Evolutionary conservation across 148 eudicot genomes (phyloP).

Genomic region (Rhododendron mucronatum): DNA sequence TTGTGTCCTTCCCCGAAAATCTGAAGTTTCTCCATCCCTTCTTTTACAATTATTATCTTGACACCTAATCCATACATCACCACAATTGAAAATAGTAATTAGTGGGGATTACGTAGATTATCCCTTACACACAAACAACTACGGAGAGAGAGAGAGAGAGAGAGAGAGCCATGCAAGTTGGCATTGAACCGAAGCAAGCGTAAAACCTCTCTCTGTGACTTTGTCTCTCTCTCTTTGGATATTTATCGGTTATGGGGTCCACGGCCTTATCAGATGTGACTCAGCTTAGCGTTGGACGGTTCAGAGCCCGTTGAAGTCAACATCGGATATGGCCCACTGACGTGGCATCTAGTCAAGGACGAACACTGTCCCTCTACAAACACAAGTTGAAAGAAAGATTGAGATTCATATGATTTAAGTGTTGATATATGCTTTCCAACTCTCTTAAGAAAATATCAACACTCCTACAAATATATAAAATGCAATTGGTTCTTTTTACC

Average conservation of each 20-base stretch:
- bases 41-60: background rate
- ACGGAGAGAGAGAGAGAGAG: background rate
- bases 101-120: background rate
- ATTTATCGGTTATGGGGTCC: background rate
- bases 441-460: too few species aligned
- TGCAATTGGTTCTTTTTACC: too few species aligned
- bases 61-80: background rate
- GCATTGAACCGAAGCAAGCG: background rate
- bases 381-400: too few species aligned
- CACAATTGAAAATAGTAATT: background rate
- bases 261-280: constrained; percentile 12
- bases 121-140: background rate
- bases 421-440: too few species aligned
- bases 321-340: constrained; percentile 7
- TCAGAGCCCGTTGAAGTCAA: background rate
- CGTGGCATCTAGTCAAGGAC: constrained; percentile 15
- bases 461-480: too few species aligned
- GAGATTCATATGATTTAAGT: too few species aligned
- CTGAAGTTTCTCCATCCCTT: background rate
- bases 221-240: background rate
- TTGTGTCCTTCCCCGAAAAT: constrained; percentile 57
- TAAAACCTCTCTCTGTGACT: background rate
- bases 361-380: background rate
- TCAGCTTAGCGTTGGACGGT: constrained; percentile 14
- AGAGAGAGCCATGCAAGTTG: background rate